Percentiles rank a stretch among this genome's conserved stretches.
Conservation (phyloP, 1,284 basidiomycete genomes). For the Flammula alnicola region DNA sequence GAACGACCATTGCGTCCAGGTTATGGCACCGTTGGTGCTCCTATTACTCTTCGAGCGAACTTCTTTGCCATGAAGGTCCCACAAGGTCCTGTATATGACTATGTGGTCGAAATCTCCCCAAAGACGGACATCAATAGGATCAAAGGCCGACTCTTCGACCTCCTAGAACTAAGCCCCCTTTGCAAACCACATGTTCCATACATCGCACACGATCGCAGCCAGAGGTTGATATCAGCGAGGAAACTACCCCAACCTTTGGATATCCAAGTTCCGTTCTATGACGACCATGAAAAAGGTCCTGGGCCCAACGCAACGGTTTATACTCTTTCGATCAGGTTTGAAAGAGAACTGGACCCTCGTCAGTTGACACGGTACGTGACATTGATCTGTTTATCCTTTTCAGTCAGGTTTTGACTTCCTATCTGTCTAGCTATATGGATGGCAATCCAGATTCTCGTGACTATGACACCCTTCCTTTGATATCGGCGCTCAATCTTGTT, state of each 20-base stretch:
- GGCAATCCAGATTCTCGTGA: conserved; percentile 46
- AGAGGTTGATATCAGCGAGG: conserved; percentile 59
- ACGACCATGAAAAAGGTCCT: conserved; percentile 56
- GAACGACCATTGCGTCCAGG: conserved; percentile 67
- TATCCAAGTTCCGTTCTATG: conserved; percentile 53
- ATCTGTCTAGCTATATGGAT: conserved; percentile 50
- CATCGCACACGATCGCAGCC: conserved; percentile 66
- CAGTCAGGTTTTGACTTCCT: not conserved
- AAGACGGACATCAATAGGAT: conserved; percentile 50
- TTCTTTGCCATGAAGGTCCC: conserved; percentile 64
- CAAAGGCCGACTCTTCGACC: conserved; percentile 57
- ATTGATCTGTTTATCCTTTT: not conserved
- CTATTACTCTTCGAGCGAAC: conserved; percentile 64
- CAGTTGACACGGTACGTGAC: conserved; percentile 53
- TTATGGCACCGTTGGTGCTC: conserved; percentile 61
- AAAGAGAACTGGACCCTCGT: conserved; percentile 47
- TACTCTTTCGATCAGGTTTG: conserved; percentile 53
- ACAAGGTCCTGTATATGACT: conserved; percentile 60
- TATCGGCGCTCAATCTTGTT: conserved; percentile 70
- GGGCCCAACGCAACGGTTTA: conserved; percentile 50
- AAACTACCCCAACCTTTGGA: conserved; percentile 60
- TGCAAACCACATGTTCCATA: conserved; percentile 46
- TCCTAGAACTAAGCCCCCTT: conserved; percentile 55
- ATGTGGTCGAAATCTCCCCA: conserved; percentile 60
- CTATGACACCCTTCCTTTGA: conserved; percentile 55